These are phyloP conservation scores for Neurospora sp. DNA, from an alignment of 2,329 filamentous ascomycete species.

Conservation along the genomic window DNA sequence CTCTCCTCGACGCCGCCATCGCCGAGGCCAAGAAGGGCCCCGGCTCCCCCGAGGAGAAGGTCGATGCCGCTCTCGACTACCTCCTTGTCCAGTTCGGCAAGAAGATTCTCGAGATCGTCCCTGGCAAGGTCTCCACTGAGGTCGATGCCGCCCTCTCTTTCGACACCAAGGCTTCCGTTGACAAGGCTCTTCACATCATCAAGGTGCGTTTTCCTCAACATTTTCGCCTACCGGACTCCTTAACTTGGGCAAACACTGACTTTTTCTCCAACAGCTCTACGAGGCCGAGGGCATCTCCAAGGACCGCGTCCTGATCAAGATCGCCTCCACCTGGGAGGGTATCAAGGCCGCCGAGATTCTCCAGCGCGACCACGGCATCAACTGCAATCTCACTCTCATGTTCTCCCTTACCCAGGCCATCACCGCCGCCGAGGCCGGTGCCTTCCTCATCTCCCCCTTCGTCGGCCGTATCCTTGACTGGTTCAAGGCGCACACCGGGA, in stretches of 20 bases:
- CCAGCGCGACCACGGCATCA: constrained; percentile 90
- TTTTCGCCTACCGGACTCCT: background rate
- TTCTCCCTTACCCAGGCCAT: constrained; percentile 95
- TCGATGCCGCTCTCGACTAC: constrained; percentile 83
- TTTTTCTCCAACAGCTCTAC: constrained; percentile 61
- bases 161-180: constrained; percentile 80
- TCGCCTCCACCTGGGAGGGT: constrained; percentile 98
- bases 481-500: constrained; percentile 95
- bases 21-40: constrained; percentile 74
- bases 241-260: constrained; percentile 3
- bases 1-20: constrained; percentile 79
- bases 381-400: constrained; percentile 98
- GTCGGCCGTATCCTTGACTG: constrained; percentile 98
- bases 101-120: constrained; percentile 94
- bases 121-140: constrained; percentile 97
- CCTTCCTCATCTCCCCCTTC: constrained; percentile 98
- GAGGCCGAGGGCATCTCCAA: constrained; percentile 83
- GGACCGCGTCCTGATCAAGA: constrained; percentile 95
- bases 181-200: constrained; percentile 96
- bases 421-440: constrained; percentile 85
- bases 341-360: constrained; percentile 98
- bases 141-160: constrained; percentile 96
- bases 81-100: constrained; percentile 96
- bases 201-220: constrained; percentile 49
- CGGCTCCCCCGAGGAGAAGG: constrained; percentile 64